Evolutionary conservation across 805 yeast genomes (phyloP), one percentile per base, ranked within the genome.

Genomic region (Metschnikowia kunwiensis): DNA sequence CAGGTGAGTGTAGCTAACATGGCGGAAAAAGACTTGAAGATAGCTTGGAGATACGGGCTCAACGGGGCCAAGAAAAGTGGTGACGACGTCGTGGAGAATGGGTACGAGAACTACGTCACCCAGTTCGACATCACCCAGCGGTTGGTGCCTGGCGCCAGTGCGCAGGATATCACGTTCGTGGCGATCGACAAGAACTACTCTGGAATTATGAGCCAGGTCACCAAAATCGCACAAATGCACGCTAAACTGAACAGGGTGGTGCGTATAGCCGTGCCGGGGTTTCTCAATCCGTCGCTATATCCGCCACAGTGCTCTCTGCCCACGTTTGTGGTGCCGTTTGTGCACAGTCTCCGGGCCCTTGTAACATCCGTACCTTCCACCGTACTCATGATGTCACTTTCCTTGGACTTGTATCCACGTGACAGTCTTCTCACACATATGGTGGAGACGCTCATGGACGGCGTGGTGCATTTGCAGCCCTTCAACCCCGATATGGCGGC

Each of bases 41-140:
- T 89, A 48, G 97, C 97, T 1, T 89, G 97, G 97, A 75, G 97
- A 51, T 89, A 89, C 53, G 93, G 91, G 0, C 50, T 73, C 32
- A 27, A 32, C 25, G 14, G 15, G 15, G 20, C 40, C 6, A 23
- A 20, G 34, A 56, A 53, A 46, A 47, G 52, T 40, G 18, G 51
- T 42, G 30, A 31, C 4, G 34, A 34, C 5, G 58, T 51, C 5
- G 25, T 50, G 41, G 31, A 32, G 5, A 35, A 37, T 4, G 61
- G 49, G 5, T 25, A 14, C 13, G 80, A 80, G 27, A 57, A 78
- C 45, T 86, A 78, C 57, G 74, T 61, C 41, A 67, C 78, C 42
- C 82, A 77, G 46, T 85, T 87, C 57, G 96, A 87, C 52, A 78
- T 86, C 38, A 86, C 95, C 0, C 74, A 82, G 15, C 72, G 80